Percentiles rank a stretch among this genome's conserved stretches.
phyloP scores from a whole-genome alignment of 805 yeast genomes.

The Nakazawaea ishiwadae region DNA sequence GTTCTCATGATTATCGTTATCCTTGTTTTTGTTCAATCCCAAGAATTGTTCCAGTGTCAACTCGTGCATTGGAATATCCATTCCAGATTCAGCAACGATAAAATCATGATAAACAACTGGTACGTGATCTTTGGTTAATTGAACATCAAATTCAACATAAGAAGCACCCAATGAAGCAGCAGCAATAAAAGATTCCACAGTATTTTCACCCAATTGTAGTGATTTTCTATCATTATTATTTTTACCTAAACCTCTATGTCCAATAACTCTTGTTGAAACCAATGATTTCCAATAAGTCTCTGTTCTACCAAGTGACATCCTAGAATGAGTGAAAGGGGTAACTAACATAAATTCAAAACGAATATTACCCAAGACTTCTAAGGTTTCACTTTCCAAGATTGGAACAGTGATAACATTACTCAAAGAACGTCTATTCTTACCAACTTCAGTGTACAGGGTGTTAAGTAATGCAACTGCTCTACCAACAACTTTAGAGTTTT shows the following conservation, averaged over 20 bases:
- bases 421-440: slow-evolving; percentile 61
- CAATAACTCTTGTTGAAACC: slow-evolving; percentile 86
- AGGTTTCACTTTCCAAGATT: slow-evolving; percentile 62
- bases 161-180: slow-evolving; percentile 96
- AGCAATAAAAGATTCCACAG: slow-evolving; percentile 90
- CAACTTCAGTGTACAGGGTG: slow-evolving; percentile 60
- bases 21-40: slow-evolving; percentile 33
- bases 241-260: slow-evolving; percentile 94
- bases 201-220: slow-evolving; percentile 90
- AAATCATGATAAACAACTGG: slow-evolving; percentile 97
- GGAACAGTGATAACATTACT: slow-evolving; percentile 68
- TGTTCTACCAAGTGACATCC: slow-evolving; percentile 58
- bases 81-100: slow-evolving; percentile 90
- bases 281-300: slow-evolving; percentile 90
- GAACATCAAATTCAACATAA: slow-evolving; percentile 96
- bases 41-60: slow-evolving; percentile 86
- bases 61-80: slow-evolving; percentile 93
- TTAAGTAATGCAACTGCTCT: slow-evolving; percentile 76
- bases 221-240: slow-evolving; percentile 68
- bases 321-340: slow-evolving; percentile 67
- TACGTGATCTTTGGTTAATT: slow-evolving; percentile 81
- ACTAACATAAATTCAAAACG: slow-evolving; percentile 72
- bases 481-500: slow-evolving; percentile 51
- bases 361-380: slow-evolving; percentile 74
- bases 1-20: slow-evolving; percentile 10